Conservation (phyloP, 2,329 filamentous ascomycete genomes). For the Epichloe sibirici region DNA sequence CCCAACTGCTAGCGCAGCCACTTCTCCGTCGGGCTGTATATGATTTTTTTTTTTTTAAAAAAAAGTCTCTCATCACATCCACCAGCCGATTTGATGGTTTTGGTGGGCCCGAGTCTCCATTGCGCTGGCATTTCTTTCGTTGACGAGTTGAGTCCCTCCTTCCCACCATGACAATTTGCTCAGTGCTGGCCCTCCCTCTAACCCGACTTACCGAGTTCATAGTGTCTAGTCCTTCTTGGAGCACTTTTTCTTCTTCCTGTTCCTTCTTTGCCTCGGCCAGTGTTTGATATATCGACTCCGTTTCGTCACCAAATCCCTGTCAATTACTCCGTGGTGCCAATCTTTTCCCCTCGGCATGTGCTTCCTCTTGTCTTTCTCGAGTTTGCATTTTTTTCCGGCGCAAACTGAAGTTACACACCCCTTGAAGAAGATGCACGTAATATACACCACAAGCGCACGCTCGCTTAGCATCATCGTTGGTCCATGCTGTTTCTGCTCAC, state of each 20-base stretch:
- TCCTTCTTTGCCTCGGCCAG: neutral
- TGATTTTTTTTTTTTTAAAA: no score
- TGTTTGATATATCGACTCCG: neutral
- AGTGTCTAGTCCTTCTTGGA: conserved; percentile 11
- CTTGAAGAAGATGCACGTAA: neutral
- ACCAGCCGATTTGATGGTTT: conserved; percentile 10
- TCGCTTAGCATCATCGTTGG: conserved; percentile 1
- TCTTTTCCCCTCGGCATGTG: conserved; percentile 26
- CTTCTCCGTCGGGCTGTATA: conserved; percentile 3
- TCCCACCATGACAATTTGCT: conserved; percentile 1
- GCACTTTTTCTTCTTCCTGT: conserved; percentile 13
- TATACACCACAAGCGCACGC: conserved; percentile 1
- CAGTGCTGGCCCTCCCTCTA: conserved; percentile 4
- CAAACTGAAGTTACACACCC: conserved; percentile 1
- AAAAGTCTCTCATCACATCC: conserved; percentile 13
- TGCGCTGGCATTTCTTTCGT: conserved; percentile 5
- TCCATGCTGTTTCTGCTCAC: conserved; percentile 10
- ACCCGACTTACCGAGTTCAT: no score
- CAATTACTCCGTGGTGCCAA: neutral
- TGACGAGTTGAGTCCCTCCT: neutral
- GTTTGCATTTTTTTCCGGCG: conserved; percentile 4
- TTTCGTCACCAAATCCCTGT: neutral
- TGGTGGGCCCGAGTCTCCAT: conserved; percentile 8
- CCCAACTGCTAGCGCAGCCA: conserved; percentile 20
- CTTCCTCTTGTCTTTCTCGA: conserved; percentile 14